These are phyloP conservation scores for Tripidium arundinaceum DNA, from an alignment of 202 grass and related monocot genomes.

Conservation along the genomic window DNA sequence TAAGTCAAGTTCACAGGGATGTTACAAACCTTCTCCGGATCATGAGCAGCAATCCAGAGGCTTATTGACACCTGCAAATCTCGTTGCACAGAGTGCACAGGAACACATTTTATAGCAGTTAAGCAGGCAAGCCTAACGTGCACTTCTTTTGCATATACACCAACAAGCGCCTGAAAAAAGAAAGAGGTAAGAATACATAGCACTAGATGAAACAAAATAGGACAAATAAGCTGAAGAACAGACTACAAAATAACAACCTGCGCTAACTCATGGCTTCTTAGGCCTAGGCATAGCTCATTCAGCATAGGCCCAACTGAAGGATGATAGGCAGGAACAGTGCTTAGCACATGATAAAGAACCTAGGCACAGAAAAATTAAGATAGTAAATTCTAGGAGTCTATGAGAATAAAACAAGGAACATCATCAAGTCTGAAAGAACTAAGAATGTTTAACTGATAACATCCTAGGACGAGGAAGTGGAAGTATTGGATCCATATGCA, in stretches of 20 bases:
- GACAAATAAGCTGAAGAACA: conserved; percentile 14
- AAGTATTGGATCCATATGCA: conserved; percentile 96
- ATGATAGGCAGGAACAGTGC: conserved; percentile 75
- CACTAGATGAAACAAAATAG: conserved; percentile 20
- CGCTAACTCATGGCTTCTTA: conserved; percentile 70
- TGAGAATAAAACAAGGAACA: conserved; percentile 30
- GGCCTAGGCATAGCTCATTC: conserved; percentile 93
- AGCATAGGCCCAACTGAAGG: conserved; percentile 80
- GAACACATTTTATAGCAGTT: conserved; percentile 94
- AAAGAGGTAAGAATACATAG: conserved; percentile 31
- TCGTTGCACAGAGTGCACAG: conserved; percentile 55
- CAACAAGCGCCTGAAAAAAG: conserved; percentile 69
- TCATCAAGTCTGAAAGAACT: conserved; percentile 27
- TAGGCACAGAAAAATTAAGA: conserved; percentile 26
- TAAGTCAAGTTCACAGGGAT: conserved; percentile 16
- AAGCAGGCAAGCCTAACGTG: conserved; percentile 90
- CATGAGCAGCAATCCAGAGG: conserved; percentile 95
- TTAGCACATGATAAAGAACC: conserved; percentile 97
- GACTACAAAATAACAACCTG: conserved; percentile 52
- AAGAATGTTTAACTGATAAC: conserved; percentile 81
- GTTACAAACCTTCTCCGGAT: conserved; percentile 86
- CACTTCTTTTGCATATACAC: conserved; percentile 83
- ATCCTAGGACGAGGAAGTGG: conserved; percentile 91
- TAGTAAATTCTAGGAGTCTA: conserved; percentile 6
- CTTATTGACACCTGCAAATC: conserved; percentile 71